phyloP scores from a whole-genome alignment of 306 rosid genomes.

The Gastrolobium villosum region DNA sequence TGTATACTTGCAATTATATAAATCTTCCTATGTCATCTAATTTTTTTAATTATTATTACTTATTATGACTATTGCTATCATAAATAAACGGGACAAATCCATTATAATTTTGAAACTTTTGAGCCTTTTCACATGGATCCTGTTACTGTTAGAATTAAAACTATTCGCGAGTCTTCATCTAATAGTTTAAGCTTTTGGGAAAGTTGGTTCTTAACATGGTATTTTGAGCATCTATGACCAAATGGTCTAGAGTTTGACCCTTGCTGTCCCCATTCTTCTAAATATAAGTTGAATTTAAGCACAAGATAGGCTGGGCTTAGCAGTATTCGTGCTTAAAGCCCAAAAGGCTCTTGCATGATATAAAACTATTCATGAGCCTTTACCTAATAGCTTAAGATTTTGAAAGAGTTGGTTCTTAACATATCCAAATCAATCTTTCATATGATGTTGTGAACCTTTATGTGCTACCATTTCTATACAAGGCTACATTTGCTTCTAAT shows the following conservation, averaged over 20 bases:
- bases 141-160: no score
- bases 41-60: no score
- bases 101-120: no score
- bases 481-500: background rate
- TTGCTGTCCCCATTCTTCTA: no score
- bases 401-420: background rate
- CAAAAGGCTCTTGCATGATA: background rate
- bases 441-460: no score
- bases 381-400: background rate
- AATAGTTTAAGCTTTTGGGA: no score
- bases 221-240: background rate
- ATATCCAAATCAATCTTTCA: background rate
- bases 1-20: no score
- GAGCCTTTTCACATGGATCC: no score
- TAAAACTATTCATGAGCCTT: background rate
- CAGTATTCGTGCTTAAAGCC: background rate
- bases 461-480: conserved; percentile 7
- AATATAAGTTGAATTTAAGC: background rate
- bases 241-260: background rate
- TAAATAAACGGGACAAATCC: no score
- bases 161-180: no score
- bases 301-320: background rate
- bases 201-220: background rate
- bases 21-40: no score
- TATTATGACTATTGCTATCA: no score